Percentiles rank a stretch among this genome's conserved stretches.
Conservation (phyloP, 441 rosid species). For the Adansonia gregorii region DNA sequence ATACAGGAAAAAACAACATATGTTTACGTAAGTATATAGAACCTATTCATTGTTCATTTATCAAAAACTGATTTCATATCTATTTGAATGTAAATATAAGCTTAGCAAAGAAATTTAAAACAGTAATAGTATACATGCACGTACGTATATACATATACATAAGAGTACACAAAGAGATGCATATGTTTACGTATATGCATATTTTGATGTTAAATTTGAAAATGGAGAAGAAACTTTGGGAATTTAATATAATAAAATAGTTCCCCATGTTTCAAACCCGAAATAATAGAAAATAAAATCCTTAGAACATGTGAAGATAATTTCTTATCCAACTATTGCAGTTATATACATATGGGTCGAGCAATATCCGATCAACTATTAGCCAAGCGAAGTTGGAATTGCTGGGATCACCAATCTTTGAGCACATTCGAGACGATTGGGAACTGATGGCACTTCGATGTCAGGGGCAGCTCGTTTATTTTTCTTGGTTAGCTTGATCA, state of each 20-base stretch:
- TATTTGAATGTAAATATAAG: no score
- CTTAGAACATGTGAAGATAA: neutral
- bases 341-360: no score
- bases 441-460: constrained; percentile 10
- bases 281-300: neutral
- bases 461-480: neutral
- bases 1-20: no score
- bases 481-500: constrained; percentile 36
- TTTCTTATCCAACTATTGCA: neutral
- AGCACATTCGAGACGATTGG: neutral
- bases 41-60: no score
- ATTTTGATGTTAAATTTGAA: no score
- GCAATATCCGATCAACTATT: neutral
- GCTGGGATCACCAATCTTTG: neutral
- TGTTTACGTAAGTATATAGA: no score
- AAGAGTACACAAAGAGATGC: no score
- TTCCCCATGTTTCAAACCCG: neutral
- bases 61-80: no score
- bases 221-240: neutral
- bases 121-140: no score
- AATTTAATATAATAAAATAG: neutral
- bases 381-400: neutral
- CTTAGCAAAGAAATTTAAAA: no score
- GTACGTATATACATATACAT: no score
- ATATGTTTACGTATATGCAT: no score